Percentiles rank a stretch among this genome's conserved stretches.
These are phyloP conservation scores for Wallacemonas sp. DNA, from an alignment of 208 protist genomes.

Conservation along the genomic window DNA sequence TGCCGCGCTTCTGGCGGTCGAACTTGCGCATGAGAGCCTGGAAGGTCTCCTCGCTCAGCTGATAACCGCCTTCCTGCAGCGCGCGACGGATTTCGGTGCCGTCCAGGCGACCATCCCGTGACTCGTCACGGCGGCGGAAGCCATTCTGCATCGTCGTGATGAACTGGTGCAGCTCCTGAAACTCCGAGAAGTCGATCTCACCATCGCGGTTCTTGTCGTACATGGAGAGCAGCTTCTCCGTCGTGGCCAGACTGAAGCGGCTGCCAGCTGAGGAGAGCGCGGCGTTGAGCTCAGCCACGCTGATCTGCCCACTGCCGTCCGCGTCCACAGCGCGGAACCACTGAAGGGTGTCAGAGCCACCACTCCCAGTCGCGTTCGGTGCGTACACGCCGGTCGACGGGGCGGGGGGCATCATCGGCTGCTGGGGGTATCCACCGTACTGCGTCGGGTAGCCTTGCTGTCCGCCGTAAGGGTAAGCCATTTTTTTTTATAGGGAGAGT, in stretches of 20 bases:
- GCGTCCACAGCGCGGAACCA: conserved; percentile 85
- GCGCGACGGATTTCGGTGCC: conserved; percentile 73
- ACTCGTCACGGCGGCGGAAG: conserved; percentile 64
- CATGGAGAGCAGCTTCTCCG: conserved; percentile 79
- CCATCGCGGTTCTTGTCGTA: conserved; percentile 77
- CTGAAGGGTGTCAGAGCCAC: conserved; percentile 46
- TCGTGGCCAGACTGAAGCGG: conserved; percentile 71
- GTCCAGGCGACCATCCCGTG: conserved; percentile 57
- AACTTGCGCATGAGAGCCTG: conserved; percentile 87
- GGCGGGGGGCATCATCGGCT: conserved; percentile 11
- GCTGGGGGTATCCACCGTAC: conserved; percentile 32
- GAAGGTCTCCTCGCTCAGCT: conserved; percentile 70
- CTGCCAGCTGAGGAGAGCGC: conserved; percentile 62
- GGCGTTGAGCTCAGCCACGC: conserved; percentile 70
- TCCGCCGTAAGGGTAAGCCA: conserved; percentile 26
- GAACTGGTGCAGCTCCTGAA: conserved; percentile 72
- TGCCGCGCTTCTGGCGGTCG: conserved; percentile 69
- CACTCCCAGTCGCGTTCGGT: conserved; percentile 14
- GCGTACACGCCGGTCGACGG: conserved; percentile 16
- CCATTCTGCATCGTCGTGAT: conserved; percentile 72
- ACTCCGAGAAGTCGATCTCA: conserved; percentile 72
- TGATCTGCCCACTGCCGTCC: conserved; percentile 69
- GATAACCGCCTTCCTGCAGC: conserved; percentile 47
- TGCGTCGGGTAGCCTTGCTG: conserved; percentile 18
- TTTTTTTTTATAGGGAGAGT: no score